These are phyloP conservation scores for Paulownia fortunei DNA, from an alignment of 257 asterid species.

Conservation along the genomic window DNA sequence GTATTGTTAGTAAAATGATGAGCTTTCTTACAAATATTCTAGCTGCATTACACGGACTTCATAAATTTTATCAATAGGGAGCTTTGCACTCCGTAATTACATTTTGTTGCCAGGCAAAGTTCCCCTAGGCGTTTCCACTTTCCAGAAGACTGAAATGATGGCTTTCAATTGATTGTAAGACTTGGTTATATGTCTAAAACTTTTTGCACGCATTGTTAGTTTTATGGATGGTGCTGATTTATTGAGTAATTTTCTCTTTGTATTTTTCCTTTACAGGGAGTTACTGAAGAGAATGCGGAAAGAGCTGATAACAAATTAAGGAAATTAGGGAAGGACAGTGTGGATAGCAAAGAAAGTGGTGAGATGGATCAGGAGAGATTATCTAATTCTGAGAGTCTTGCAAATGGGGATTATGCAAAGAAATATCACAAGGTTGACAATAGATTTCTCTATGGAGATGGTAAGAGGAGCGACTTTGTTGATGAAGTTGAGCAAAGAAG, in stretches of 20 bases:
- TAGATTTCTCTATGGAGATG: conserved; percentile 28
- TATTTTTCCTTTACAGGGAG: conserved; percentile 51
- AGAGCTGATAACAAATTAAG: conserved; percentile 31
- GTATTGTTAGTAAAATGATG: conserved; percentile 32
- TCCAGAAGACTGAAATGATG: conserved; percentile 84
- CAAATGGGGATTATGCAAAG: conserved; percentile 44
- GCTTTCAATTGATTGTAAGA: conserved; percentile 85
- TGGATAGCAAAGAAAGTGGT: conserved; percentile 44
- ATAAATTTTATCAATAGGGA: conserved; percentile 51
- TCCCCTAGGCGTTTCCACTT: conserved; percentile 62
- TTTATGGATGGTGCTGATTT: conserved; percentile 25
- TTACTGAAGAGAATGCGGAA: conserved; percentile 34
- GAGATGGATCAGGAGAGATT: conserved; percentile 41
- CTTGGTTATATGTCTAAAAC: conserved; percentile 47
- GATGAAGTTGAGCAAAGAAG: conserved; percentile 41
- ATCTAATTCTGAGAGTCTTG: conserved; percentile 37
- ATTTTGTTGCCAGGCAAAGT: conserved; percentile 67
- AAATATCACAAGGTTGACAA: conserved; percentile 30
- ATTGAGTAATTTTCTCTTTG: conserved; percentile 7
- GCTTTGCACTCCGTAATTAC: conserved; percentile 49
- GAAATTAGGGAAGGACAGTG: conserved; percentile 37
- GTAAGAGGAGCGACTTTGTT: conserved; percentile 36
- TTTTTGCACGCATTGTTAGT: conserved; percentile 37
- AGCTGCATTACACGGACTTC: conserved; percentile 47
- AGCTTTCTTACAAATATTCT: conserved; percentile 35